Percentiles rank a stretch among this genome's conserved stretches.
Conservation (phyloP, 1,284 basidiomycete genomes). For the Trichosporon coremiiforme region DNA sequence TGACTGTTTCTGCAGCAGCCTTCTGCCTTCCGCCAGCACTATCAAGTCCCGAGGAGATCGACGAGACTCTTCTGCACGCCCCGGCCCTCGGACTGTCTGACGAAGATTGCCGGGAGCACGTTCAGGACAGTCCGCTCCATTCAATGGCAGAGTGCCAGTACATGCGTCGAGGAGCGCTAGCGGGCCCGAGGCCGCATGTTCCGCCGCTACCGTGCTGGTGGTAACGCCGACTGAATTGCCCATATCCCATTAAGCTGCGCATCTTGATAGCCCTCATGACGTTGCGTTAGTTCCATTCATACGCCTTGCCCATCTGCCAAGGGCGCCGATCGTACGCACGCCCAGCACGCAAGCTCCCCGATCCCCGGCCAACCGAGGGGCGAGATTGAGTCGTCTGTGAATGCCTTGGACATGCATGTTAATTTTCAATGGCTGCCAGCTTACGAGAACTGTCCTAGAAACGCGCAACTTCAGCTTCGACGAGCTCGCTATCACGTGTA, state of each 20-base stretch:
- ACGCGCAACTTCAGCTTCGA: no score
- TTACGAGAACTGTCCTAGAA: not conserved
- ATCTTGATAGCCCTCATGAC: not conserved
- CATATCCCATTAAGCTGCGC: constrained; percentile 9
- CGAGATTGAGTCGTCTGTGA: not conserved
- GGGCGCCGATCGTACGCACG: not conserved
- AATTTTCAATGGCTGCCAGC: not conserved
- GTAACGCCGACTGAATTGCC: not conserved
- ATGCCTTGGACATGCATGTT: not conserved
- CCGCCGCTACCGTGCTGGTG: not conserved
- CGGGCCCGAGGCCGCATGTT: not conserved
- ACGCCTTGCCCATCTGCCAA: not conserved
- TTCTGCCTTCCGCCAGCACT: not conserved
- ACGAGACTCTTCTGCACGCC: not conserved
- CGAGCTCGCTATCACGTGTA: no score
- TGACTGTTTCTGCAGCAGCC: not conserved
- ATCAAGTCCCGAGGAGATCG: not conserved
- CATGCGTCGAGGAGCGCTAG: not conserved
- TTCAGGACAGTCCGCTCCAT: not conserved
- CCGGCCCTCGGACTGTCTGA: not conserved
- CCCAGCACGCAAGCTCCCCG: not conserved
- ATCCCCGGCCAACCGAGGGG: not conserved
- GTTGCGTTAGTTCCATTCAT: constrained; percentile 2
- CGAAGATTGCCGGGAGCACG: not conserved
- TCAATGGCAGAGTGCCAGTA: not conserved